Conservation (phyloP, 345 rosid genomes). For the Rhizophora apiculata region DNA sequence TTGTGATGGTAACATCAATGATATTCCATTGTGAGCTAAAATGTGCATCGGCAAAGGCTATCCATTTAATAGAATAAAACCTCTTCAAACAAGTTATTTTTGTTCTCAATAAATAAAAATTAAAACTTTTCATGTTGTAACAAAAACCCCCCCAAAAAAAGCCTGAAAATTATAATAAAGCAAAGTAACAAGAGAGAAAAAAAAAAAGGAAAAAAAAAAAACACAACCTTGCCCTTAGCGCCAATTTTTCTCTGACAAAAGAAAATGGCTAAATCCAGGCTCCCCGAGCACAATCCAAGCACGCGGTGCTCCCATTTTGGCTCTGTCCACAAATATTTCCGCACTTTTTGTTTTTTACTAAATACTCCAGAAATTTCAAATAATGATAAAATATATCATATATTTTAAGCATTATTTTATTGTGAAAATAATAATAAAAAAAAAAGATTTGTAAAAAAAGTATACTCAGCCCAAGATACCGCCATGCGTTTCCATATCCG, state of each 20-base stretch:
- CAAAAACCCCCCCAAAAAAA: no score
- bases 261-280: conserved; percentile 83
- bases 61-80: no score
- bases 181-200: not conserved
- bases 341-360: not conserved
- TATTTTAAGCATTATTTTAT: no score
- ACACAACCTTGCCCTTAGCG: conserved; percentile 59
- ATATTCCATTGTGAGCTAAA: no score
- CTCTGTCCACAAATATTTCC: conserved; percentile 38
- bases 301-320: conserved; percentile 55
- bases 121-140: no score
- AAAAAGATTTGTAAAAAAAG: not conserved
- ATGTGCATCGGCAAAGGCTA: not conserved
- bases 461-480: conserved; percentile 63
- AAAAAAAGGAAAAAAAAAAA: not conserved
- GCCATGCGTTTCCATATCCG: conserved; percentile 88
- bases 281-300: conserved; percentile 95
- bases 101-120: no score
- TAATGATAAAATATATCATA: no score
- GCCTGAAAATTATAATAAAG: not conserved
- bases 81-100: no score
- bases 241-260: conserved; percentile 80
- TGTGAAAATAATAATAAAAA: no score
- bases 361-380: no score
- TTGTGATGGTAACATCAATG: no score